Percentiles rank a stretch among this genome's conserved stretches.
phyloP scores from a whole-genome alignment of 176 grass and related monocot genomes.

The Aechmea fasciata region DNA sequence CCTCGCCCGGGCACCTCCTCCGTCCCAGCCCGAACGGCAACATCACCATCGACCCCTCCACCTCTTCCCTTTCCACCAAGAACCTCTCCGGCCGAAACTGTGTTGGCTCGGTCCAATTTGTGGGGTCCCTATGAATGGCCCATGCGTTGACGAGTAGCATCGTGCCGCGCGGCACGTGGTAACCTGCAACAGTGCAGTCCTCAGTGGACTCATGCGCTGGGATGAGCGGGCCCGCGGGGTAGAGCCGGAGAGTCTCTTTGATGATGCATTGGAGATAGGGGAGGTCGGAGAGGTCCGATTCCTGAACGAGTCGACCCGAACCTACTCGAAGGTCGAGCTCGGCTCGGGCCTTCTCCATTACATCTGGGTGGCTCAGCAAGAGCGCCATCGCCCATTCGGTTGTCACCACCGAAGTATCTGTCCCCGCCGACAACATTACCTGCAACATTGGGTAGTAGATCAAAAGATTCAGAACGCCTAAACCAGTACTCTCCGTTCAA shows the following conservation, averaged over 20 bases:
- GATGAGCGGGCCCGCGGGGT: conserved; percentile 45
- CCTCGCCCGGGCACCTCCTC: conserved; percentile 33
- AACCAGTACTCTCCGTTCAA: too few species aligned
- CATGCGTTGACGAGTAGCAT: conserved; percentile 59
- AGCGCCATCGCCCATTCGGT: conserved; percentile 36
- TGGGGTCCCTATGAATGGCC: conserved; percentile 34
- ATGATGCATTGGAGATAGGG: conserved; percentile 47
- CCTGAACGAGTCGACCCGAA: conserved; percentile 19
- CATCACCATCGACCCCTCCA: conserved; percentile 5
- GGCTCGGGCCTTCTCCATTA: conserved; percentile 25
- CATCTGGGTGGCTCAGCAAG: conserved; percentile 44
- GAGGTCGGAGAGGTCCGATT: conserved; percentile 37
- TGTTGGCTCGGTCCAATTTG: conserved; percentile 16
- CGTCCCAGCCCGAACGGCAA: conserved; percentile 43
- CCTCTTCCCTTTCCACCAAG: not conserved
- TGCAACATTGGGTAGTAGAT: not conserved
- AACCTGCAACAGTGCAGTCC: conserved; percentile 55
- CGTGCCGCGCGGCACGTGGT: conserved; percentile 35
- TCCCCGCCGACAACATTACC: not conserved
- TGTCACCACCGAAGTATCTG: not conserved
- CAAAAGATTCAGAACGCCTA: too few species aligned
- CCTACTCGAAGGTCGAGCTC: conserved; percentile 42
- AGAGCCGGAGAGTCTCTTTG: conserved; percentile 51
- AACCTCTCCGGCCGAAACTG: conserved; percentile 42
- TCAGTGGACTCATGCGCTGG: conserved; percentile 36